Evolutionary conservation across 305 asterid genomes (phyloP), one percentile per base, ranked within the genome.

Genomic region (Plantago coronopus): DNA sequence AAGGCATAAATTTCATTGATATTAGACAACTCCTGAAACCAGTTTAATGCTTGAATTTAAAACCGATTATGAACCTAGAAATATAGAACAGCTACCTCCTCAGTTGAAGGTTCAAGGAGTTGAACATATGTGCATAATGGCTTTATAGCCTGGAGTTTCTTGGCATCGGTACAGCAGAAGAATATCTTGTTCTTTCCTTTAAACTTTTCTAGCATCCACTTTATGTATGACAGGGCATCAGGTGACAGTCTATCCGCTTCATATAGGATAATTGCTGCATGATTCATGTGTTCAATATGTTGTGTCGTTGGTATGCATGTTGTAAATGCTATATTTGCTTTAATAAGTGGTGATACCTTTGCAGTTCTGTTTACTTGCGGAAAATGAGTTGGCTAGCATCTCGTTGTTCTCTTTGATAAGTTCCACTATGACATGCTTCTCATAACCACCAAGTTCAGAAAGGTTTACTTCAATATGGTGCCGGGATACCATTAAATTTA

Each of bases 81-180:
- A 54, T 29, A 63, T 34, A 19, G 22, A 54, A 38, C 44, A 7
- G 61, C 31, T 64, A 87, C 97, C 91, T 87, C 97, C 67, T 81
- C 79, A 18, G 68, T 65, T 17, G 97, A 87, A 69, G 97, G 97
- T 44, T 84, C 80, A 23, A 79, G 85, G 66, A 89, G 91, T 71
- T 86, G 86, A 54, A 89, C 81, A 50, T 69, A 53, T 20, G 57
- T 82, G 83, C 95, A 82, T 65, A 83, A 74, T 65, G 94, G 75
- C 63, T 73, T 72, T 49, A 89, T 31, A 13, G 82, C 83, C 68
- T 78, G 74, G 54, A 89, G 87, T 77, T 82, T 86, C 59, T 82
- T 71, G 65, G 83, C 84, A 74, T 89, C 95, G 31, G 78, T 81
- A 78, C 95, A 84, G 85, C 95, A 86, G 73, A 89, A 86, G 81